These are phyloP conservation scores for Synchytrium microbalum DNA, from an alignment of 371 early-diverging fungal species.

Conservation along the genomic window DNA sequence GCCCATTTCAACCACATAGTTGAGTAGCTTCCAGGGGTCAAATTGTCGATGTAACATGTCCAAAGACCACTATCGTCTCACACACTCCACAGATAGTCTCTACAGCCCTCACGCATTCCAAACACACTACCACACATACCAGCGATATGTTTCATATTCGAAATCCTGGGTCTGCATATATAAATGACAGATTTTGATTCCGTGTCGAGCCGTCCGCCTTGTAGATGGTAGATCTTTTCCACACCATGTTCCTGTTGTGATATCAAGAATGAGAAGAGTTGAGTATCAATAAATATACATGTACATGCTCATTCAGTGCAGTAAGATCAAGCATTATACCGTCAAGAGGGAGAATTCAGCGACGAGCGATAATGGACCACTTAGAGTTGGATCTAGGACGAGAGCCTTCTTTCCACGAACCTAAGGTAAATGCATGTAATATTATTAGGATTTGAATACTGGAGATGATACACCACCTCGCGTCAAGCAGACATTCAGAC, in stretches of 20 bases:
- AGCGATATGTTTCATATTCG: slow-evolving; percentile 74
- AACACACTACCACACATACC: no score
- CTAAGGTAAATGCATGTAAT: slow-evolving; percentile 32
- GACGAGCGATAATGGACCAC: slow-evolving; percentile 75
- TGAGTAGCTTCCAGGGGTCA: no score
- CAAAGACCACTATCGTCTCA: no score
- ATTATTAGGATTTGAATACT: neutral
- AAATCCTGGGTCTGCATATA: slow-evolving; percentile 68
- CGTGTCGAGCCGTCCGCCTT: slow-evolving; percentile 21
- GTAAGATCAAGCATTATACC: slow-evolving; percentile 34
- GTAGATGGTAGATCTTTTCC: slow-evolving; percentile 82
- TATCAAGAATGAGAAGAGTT: no score
- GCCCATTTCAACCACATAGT: no score
- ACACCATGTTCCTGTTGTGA: slow-evolving; percentile 80
- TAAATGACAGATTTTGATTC: slow-evolving; percentile 71
- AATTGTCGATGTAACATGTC: no score
- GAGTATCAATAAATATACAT: no score
- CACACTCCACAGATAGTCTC: no score
- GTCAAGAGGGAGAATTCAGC: slow-evolving; percentile 79
- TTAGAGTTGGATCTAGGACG: slow-evolving; percentile 75
- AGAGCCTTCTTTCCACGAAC: slow-evolving; percentile 83
- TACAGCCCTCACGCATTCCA: no score
- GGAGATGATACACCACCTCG: neutral
- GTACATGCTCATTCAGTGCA: neutral
- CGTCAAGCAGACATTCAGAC: no score